phyloP scores from a whole-genome alignment of 495 filamentous ascomycete genomes.

The Aspergillus cavernicola region DNA sequence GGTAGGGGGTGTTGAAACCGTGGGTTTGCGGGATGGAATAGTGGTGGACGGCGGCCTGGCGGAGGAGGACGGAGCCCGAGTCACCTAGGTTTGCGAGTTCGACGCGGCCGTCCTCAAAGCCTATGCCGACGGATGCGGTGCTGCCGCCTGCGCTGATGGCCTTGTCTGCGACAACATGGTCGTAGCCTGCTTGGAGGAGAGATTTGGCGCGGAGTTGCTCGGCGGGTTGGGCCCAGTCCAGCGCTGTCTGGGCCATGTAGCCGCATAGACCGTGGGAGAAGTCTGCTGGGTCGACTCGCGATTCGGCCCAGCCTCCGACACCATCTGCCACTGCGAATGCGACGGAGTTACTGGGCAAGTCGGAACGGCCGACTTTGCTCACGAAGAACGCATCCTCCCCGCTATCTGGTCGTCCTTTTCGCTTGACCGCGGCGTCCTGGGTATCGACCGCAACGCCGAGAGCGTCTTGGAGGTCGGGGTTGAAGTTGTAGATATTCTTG shows the following conservation, averaged over 20 bases:
- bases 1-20: constrained; percentile 95
- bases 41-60: constrained; percentile 76
- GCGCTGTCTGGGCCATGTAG: constrained; percentile 76
- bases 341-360: constrained; percentile 34
- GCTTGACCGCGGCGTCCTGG: constrained; percentile 27
- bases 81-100: constrained; percentile 96
- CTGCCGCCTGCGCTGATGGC: constrained; percentile 77
- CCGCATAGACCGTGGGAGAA: constrained; percentile 94
- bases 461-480: constrained; percentile 54
- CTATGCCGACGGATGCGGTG: constrained; percentile 82
- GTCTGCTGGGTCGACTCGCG: constrained; percentile 86
- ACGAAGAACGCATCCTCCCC: constrained; percentile 98
- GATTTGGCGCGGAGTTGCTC: constrained; percentile 57
- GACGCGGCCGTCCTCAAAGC: constrained; percentile 62
- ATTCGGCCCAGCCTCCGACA: constrained; percentile 91
- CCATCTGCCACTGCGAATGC: constrained; percentile 92
- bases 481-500: constrained; percentile 72
- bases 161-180: constrained; percentile 69
- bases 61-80: constrained; percentile 87
- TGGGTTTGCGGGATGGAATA: constrained; percentile 87
- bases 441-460: constrained; percentile 48
- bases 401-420: constrained; percentile 59
- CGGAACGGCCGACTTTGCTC: constrained; percentile 58
- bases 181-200: constrained; percentile 80
- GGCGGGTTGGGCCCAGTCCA: constrained; percentile 38